Percentiles rank a stretch among this genome's conserved stretches.
phyloP scores from a whole-genome alignment of 306 rosid genomes.

The Cercis canadensis region DNA sequence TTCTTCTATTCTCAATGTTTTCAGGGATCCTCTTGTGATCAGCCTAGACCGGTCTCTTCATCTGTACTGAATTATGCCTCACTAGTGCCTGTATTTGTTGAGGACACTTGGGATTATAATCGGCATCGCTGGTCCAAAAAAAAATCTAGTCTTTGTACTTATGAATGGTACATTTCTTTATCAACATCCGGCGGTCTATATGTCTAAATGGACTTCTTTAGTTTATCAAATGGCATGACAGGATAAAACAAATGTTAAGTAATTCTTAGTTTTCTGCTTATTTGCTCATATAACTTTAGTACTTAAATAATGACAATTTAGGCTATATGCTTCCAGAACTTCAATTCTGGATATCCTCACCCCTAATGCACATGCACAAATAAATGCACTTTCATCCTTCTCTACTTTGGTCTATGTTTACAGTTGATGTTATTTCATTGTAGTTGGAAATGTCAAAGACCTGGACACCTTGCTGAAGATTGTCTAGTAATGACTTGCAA shows the following conservation, averaged over 20 bases:
- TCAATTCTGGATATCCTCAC: not conserved
- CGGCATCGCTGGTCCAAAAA: slow-evolving; percentile 73
- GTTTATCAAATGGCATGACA: slow-evolving; percentile 27
- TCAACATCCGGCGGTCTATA: slow-evolving; percentile 19
- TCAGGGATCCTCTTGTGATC: slow-evolving; percentile 53
- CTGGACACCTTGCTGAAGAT: slow-evolving; percentile 92
- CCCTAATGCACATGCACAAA: slow-evolving; percentile 18
- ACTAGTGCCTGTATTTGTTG: slow-evolving; percentile 56
- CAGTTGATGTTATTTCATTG: slow-evolving; percentile 36
- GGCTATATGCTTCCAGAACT: slow-evolving; percentile 32
- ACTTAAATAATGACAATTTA: not conserved
- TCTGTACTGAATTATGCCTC: slow-evolving; percentile 42
- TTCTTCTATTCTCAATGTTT: slow-evolving; percentile 6
- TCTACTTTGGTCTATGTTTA: slow-evolving; percentile 36
- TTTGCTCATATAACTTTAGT: not conserved
- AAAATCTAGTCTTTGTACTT: slow-evolving; percentile 72
- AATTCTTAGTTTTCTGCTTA: slow-evolving; percentile 31
- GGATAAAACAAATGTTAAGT: slow-evolving; percentile 15
- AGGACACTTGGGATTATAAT: slow-evolving; percentile 79
- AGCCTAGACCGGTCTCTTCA: slow-evolving; percentile 43
- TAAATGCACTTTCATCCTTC: not conserved
- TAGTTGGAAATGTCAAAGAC: slow-evolving; percentile 90
- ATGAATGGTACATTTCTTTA: slow-evolving; percentile 67
- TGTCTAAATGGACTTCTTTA: slow-evolving; percentile 17
- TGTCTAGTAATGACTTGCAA: slow-evolving; percentile 61